Evolutionary conservation across 2,329 filamentous ascomycete species (phyloP).

Genomic region (Botrytis paeoniae): DNA sequence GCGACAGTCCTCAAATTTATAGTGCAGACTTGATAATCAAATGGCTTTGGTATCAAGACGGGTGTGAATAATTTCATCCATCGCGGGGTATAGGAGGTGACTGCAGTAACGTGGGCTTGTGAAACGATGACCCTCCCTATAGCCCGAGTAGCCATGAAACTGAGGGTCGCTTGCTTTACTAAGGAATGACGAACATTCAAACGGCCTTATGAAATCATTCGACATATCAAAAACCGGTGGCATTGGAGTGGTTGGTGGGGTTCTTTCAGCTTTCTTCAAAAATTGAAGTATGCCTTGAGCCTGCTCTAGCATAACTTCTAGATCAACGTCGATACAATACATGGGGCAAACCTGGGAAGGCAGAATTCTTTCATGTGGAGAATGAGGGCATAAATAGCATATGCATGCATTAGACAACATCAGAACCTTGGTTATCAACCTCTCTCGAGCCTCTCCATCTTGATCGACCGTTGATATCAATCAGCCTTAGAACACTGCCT

Average conservation of each 20-base stretch:
- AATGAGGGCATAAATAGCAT: neutral
- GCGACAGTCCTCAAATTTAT: neutral
- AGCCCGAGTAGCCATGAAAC: neutral
- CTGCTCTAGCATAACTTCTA: neutral
- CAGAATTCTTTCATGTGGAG: neutral
- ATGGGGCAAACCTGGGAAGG: neutral
- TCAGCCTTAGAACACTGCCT: conserved; percentile 10
- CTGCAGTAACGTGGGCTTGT: neutral
- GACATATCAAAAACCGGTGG: neutral
- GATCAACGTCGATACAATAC: neutral
- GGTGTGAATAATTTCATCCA: neutral
- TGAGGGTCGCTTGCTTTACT: neutral
- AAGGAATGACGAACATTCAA: neutral
- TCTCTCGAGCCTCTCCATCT: neutral
- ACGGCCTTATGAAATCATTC: neutral
- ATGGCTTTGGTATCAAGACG: neutral
- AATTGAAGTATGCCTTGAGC: neutral
- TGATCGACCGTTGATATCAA: neutral
- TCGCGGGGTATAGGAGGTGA: neutral
- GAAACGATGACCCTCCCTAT: neutral
- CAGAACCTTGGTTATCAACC: neutral
- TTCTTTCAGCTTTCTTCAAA: neutral
- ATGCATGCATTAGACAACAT: neutral
- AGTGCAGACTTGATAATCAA: neutral
- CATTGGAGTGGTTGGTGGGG: neutral